Percentiles rank a stretch among this genome's conserved stretches.
Evolutionary conservation across 1,284 basidiomycete species (phyloP).

Genomic region (Ustilago vetiveriae): DNA sequence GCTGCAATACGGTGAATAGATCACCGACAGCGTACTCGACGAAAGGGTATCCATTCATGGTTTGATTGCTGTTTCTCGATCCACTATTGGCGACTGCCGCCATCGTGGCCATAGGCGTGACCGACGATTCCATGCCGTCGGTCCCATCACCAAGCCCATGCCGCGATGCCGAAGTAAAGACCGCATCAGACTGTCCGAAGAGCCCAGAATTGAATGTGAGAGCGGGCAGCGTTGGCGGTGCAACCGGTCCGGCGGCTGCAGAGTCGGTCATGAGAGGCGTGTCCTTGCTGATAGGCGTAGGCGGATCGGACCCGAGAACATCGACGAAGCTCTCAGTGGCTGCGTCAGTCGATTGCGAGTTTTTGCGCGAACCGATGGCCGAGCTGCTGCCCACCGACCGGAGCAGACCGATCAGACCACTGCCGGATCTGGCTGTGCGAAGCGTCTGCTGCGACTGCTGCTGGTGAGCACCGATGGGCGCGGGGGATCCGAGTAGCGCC

Average conservation of each 20-base stretch:
- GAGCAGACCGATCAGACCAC: constrained; percentile 30
- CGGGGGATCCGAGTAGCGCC: constrained; percentile 36
- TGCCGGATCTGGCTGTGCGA: constrained; percentile 17
- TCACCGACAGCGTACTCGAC: constrained; percentile 50
- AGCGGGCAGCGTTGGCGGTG: constrained; percentile 28
- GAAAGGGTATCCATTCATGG: constrained; percentile 34
- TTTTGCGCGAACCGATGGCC: constrained; percentile 24
- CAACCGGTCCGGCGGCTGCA: neutral
- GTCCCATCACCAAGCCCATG: constrained; percentile 6
- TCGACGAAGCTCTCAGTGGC: constrained; percentile 22
- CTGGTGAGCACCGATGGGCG: constrained; percentile 24
- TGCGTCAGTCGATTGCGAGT: constrained; percentile 31
- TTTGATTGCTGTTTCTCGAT: neutral
- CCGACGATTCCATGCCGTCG: neutral
- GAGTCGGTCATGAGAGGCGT: constrained; percentile 19
- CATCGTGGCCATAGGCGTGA: constrained; percentile 14
- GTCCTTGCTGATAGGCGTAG: constrained; percentile 49
- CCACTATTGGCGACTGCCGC: constrained; percentile 41
- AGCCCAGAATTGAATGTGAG: constrained; percentile 47
- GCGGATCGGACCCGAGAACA: constrained; percentile 20
- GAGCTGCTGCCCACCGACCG: constrained; percentile 39
- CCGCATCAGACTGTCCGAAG: constrained; percentile 34
- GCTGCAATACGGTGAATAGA: constrained; percentile 36
- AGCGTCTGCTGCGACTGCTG: constrained; percentile 7
- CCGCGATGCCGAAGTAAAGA: constrained; percentile 12